Evolutionary conservation across 2,329 filamentous ascomycete species (phyloP).

Genomic region (Purpureocillium takamizusanense): DNA sequence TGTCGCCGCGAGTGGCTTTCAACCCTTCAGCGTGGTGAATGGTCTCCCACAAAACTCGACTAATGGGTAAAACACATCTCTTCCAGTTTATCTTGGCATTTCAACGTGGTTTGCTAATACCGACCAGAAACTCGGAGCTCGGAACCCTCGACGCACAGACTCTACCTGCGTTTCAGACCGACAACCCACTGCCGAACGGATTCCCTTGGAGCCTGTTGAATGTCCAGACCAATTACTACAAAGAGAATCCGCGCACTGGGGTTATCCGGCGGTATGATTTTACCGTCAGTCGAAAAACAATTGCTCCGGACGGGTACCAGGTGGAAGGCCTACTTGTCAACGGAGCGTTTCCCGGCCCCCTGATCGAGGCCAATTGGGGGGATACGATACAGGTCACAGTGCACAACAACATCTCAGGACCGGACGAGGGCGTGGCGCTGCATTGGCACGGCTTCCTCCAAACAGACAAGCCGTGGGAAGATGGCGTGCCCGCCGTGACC

Average conservation of each 20-base stretch:
- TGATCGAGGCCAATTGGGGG: conserved; percentile 55
- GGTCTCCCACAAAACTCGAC: conserved; percentile 23
- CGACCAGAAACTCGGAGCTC: conserved; percentile 24
- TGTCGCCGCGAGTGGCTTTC: not conserved
- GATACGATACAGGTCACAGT: conserved; percentile 57
- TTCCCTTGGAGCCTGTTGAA: conserved; percentile 42
- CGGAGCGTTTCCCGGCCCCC: conserved; percentile 57
- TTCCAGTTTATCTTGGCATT: not conserved
- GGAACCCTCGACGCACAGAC: conserved; percentile 28
- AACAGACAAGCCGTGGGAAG: conserved; percentile 39
- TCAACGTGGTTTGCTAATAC: not conserved
- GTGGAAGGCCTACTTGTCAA: conserved; percentile 51
- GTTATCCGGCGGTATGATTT: conserved; percentile 48
- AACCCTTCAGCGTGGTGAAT: conserved; percentile 1
- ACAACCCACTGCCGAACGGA: conserved; percentile 39
- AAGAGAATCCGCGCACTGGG: conserved; percentile 39
- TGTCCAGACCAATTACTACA: conserved; percentile 40
- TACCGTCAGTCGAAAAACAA: conserved; percentile 36
- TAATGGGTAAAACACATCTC: conserved; percentile 24
- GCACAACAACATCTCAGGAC: conserved; percentile 54
- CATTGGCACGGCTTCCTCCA: conserved; percentile 49
- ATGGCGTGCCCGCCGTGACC: conserved; percentile 39
- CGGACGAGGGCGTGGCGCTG: conserved; percentile 36
- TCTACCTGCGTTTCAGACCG: conserved; percentile 33
- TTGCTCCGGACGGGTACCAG: conserved; percentile 48